Evolutionary conservation across 257 asterid genomes (phyloP).

Genomic region (Agastache rugosa): DNA sequence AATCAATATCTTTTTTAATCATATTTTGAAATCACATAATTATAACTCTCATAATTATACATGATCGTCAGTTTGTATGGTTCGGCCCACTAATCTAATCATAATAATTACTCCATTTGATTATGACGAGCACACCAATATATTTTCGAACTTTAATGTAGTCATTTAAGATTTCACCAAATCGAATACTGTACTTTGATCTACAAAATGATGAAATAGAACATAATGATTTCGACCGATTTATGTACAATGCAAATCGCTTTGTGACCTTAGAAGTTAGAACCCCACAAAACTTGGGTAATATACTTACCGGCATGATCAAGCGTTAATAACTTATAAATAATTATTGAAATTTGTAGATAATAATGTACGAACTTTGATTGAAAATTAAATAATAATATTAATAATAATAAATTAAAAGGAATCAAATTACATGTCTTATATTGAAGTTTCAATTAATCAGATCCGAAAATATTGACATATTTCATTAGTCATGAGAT

Average conservation of each 20-base stretch:
- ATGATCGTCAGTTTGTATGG: neutral
- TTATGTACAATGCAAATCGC: slow-evolving; percentile 6
- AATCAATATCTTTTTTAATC: neutral
- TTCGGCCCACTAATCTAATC: slow-evolving; percentile 1
- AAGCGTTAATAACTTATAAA: no score
- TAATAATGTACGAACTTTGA: no score
- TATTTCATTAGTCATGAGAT: no score
- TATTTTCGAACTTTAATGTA: neutral
- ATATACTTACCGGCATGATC: neutral
- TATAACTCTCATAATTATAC: slow-evolving; percentile 19
- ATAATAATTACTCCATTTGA: slow-evolving; percentile 3
- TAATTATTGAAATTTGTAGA: no score
- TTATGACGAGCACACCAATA: slow-evolving; percentile 20
- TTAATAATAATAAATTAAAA: no score
- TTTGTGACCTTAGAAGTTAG: neutral
- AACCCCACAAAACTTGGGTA: neutral
- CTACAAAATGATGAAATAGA: slow-evolving; percentile 1
- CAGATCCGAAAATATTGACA: no score
- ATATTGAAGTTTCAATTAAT: no score
- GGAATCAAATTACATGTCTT: no score
- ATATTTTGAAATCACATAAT: neutral
- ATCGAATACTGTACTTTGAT: neutral
- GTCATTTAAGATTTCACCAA: slow-evolving; percentile 7
- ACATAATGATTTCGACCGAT: slow-evolving; percentile 6
- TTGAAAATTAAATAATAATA: no score